Evolutionary conservation across 176 grass and related monocot species (phyloP), one percentile per base, ranked within the genome.

Genomic region (Melocanna baccifera): DNA sequence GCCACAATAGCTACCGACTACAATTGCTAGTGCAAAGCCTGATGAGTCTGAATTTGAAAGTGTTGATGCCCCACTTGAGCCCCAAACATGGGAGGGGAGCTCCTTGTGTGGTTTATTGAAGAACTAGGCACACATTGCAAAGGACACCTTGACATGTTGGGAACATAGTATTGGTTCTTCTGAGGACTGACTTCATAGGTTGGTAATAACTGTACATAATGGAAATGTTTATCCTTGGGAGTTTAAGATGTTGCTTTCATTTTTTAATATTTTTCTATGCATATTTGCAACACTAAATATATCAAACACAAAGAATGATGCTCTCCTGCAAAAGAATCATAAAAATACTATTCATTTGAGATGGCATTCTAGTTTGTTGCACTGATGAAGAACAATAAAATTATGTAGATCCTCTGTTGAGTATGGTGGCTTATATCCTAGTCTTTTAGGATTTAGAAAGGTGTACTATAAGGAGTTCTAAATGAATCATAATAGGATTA

Each of bases 61-160:
- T 22, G 87, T 92, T n/a, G n/a, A 84, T 90, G 85, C 87, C 34
- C 91, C 91, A 67, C 81, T 92, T 73, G 91, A 92, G 81, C 91
- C 91, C 5, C 84, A 81, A 81, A 87, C 91, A 25, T 76, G 84
- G 72, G 81, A 90, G 73, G 91, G 91, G 47, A 92, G 84, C 26
- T 90, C 90, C 45, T 78, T 92, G 71, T 92, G 91, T 73, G 87
- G 91, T 80, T 76, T 92, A 32, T 73, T 92, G 36, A 92, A 92
- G 81, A 90, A 67, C 57, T 76, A 82, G 46, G 84, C 91, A 73
- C 91, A 92, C 37, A 84, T 90, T n/a, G n/a, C n/a, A n/a, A n/a
- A n/a, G n/a, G n/a, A n/a, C n/a, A n/a, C n/a, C n/a, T n/a, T n/a
- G 16, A 86, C 62, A 34, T 87, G 87, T 65, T 89, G 87, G 81